Conservation (phyloP, 768 basidiomycete genomes). For the Rhodosporidiobolus odoratus region DNA sequence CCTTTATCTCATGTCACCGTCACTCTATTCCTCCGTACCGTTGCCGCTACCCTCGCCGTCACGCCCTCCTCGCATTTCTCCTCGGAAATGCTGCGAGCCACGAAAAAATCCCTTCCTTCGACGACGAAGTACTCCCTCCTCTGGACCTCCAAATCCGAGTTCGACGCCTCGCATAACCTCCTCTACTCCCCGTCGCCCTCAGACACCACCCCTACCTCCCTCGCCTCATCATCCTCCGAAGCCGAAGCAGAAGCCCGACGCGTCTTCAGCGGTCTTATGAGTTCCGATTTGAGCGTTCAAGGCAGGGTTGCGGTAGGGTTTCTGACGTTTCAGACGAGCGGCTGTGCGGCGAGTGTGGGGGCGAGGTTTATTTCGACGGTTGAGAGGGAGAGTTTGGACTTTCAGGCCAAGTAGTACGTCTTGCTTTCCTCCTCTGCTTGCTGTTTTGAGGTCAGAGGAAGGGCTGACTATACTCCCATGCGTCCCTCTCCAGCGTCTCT, state of each 20-base stretch:
- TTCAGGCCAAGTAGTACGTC: constrained; percentile 35
- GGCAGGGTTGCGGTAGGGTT: constrained; percentile 39
- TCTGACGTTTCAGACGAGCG: constrained; percentile 68
- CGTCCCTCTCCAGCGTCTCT: no score
- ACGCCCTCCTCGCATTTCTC: constrained; percentile 46
- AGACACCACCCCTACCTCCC: no score
- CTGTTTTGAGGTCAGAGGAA: no score
- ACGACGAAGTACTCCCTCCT: constrained; percentile 74
- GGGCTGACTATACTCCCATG: no score
- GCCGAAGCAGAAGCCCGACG: constrained; percentile 24
- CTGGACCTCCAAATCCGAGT: constrained; percentile 51
- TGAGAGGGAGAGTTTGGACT: constrained; percentile 72
- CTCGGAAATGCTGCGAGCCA: constrained; percentile 74
- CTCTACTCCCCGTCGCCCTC: no score
- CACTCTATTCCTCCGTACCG: constrained; percentile 43
- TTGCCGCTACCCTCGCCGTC: constrained; percentile 46
- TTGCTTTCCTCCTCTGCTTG: no score
- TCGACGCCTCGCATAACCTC: constrained; percentile 16
- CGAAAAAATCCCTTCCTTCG: constrained; percentile 85
- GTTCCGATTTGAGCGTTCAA: constrained; percentile 23
- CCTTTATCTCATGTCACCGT: constrained; percentile 43
- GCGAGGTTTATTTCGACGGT: constrained; percentile 92
- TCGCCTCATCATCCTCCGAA: no score
- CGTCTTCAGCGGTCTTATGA: constrained; percentile 37
- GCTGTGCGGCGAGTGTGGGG: constrained; percentile 63